Evolutionary conservation across 2,329 filamentous ascomycete genomes (phyloP).

Genomic region (Claviceps monticola): DNA sequence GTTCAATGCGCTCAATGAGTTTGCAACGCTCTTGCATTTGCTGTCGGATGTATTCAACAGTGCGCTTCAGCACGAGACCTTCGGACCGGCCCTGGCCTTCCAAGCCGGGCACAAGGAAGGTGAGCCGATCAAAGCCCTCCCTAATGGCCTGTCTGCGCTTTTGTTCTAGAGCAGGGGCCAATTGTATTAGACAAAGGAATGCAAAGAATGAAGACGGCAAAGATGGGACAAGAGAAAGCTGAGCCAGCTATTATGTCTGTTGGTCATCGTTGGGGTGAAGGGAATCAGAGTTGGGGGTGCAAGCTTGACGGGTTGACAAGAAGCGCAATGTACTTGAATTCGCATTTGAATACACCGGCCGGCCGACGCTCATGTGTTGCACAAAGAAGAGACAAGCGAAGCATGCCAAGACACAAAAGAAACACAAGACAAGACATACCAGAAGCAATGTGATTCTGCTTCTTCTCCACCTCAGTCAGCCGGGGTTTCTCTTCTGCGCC

Average conservation of each 20-base stretch:
- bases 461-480: conserved; percentile 40
- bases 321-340: neutral
- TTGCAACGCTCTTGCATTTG: conserved; percentile 44
- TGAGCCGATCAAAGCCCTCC: conserved; percentile 70
- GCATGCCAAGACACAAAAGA: neutral
- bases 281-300: too few relatives aligned
- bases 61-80: conserved; percentile 63
- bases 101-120: conserved; percentile 66
- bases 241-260: too few relatives aligned
- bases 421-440: conserved; percentile 21
- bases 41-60: conserved; percentile 50
- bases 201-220: neutral
- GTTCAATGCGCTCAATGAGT: conserved; percentile 45
- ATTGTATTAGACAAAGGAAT: neutral
- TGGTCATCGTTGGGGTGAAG: too few relatives aligned
- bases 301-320: neutral
- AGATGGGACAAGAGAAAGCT: too few relatives aligned
- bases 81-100: conserved; percentile 76
- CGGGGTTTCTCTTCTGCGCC: conserved; percentile 33
- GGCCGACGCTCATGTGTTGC: neutral
- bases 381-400: neutral
- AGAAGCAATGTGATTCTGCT: conserved; percentile 41
- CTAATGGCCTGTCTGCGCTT: conserved; percentile 51
- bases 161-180: conserved; percentile 20
- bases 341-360: neutral